A percentile compares a stretch with the other conserved stretches of the same genome.
phyloP scores from a whole-genome alignment of 345 rosid species.

The Trapa incisa region DNA sequence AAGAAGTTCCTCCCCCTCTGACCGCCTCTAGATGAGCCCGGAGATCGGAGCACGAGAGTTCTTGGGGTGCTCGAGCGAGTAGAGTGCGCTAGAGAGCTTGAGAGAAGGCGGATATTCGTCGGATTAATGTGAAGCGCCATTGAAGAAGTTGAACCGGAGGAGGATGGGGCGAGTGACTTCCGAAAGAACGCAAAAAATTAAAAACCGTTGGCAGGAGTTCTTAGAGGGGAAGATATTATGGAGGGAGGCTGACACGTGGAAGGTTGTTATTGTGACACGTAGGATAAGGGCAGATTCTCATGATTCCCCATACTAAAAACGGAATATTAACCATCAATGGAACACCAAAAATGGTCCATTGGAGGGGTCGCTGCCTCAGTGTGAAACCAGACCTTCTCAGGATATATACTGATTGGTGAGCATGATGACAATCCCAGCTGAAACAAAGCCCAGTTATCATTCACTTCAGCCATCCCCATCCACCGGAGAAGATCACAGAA shows the following conservation, averaged over 20 bases:
- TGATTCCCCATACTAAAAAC: too few relatives aligned
- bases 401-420: too few relatives aligned
- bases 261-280: not conserved
- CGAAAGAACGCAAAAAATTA: not conserved
- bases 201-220: not conserved
- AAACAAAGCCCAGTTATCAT: not conserved
- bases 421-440: not conserved
- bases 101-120: not conserved
- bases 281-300: too few relatives aligned
- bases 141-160: not conserved
- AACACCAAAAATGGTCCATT: not conserved
- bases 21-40: conserved; percentile 2
- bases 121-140: conserved; percentile 3
- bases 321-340: too few relatives aligned
- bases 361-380: not conserved
- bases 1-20: not conserved
- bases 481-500: conserved; percentile 3
- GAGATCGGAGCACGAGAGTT: conserved; percentile 4
- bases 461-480: conserved; percentile 11
- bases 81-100: not conserved
- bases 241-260: not conserved
- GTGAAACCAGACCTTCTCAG: not conserved
- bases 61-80: not conserved
- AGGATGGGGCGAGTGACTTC: not conserved
- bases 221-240: conserved; percentile 3